A percentile compares a stretch with the other conserved stretches of the same genome.
These are phyloP conservation scores for Xanthoconium purpureum DNA, from an alignment of 768 basidiomycete genomes.

Conservation along the genomic window DNA sequence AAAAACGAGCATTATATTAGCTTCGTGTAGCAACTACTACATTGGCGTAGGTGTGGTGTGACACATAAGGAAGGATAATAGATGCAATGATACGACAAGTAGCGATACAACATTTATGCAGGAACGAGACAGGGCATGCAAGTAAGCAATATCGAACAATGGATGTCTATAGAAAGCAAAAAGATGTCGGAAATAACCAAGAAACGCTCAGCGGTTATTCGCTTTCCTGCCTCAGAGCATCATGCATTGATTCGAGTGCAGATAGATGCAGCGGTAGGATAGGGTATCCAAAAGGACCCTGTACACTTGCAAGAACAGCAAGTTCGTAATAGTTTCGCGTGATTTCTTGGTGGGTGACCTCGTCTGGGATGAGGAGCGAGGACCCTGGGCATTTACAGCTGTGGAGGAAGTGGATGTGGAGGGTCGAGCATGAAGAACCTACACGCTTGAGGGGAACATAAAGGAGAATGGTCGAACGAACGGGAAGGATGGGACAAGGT, in stretches of 20 bases:
- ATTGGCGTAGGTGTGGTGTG: conserved; percentile 3
- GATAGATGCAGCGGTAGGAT: conserved; percentile 45
- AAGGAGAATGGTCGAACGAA: conserved; percentile 56
- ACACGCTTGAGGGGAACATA: conserved; percentile 44
- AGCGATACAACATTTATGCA: conserved; percentile 30
- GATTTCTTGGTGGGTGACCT: conserved; percentile 49
- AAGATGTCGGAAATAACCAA: neutral
- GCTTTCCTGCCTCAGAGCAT: conserved; percentile 19
- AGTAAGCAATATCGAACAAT: conserved; percentile 9
- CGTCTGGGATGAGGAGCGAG: conserved; percentile 32
- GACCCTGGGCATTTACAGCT: conserved; percentile 43
- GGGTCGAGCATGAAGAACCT: conserved; percentile 42
- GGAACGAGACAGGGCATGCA: conserved; percentile 8
- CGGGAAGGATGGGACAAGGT: conserved; percentile 47
- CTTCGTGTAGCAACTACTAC: conserved; percentile 20
- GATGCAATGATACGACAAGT: conserved; percentile 25
- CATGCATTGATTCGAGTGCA: conserved; percentile 62
- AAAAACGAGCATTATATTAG: conserved; percentile 18
- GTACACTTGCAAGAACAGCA: conserved; percentile 49
- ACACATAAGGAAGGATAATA: conserved; percentile 22
- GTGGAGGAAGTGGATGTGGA: conserved; percentile 62
- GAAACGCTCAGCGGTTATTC: conserved; percentile 14
- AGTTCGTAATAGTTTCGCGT: conserved; percentile 70
- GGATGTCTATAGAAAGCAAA: conserved; percentile 13
- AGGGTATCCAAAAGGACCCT: conserved; percentile 46